phyloP scores from a whole-genome alignment of 139 green algal genomes.

The Zygnema cylindricum region DNA sequence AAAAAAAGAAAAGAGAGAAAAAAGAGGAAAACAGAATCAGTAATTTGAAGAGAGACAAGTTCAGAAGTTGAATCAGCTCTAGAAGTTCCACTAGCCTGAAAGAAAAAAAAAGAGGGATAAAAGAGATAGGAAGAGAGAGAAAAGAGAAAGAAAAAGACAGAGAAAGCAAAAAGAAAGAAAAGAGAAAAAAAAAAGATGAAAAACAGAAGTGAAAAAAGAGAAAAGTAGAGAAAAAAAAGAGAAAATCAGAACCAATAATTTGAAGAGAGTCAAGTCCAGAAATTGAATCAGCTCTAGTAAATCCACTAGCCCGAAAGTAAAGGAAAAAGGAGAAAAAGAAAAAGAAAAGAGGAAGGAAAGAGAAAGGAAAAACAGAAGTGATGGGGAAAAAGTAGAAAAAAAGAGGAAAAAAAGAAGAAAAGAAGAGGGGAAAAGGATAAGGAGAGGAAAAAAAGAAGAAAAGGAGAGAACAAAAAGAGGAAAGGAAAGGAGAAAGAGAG shows the following conservation, averaged over 20 bases:
- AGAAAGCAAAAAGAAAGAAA: neutral
- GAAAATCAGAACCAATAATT: neutral
- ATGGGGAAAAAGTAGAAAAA: neutral
- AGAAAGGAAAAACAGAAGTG: neutral
- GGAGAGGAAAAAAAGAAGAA: neutral
- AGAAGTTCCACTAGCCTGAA: neutral
- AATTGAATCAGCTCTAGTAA: no score
- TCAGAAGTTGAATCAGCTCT: neutral
- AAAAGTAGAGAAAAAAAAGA: neutral
- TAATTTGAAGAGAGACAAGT: neutral
- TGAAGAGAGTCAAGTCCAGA: no score
- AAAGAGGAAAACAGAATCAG: neutral
- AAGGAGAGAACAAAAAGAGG: neutral
- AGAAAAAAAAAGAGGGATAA: neutral
- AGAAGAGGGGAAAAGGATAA: neutral
- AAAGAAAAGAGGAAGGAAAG: neutral
- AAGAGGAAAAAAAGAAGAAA: neutral
- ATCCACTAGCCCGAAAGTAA: neutral
- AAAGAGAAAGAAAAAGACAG: neutral
- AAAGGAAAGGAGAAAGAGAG: neutral
- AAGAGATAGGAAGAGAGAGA: neutral
- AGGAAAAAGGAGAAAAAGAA: neutral
- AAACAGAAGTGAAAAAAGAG: neutral
- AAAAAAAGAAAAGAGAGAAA: neutral
- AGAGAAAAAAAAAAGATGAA: neutral